phyloP scores from a whole-genome alignment of 176 grass and related monocot species.

The Echinochloa phyllopogon region DNA sequence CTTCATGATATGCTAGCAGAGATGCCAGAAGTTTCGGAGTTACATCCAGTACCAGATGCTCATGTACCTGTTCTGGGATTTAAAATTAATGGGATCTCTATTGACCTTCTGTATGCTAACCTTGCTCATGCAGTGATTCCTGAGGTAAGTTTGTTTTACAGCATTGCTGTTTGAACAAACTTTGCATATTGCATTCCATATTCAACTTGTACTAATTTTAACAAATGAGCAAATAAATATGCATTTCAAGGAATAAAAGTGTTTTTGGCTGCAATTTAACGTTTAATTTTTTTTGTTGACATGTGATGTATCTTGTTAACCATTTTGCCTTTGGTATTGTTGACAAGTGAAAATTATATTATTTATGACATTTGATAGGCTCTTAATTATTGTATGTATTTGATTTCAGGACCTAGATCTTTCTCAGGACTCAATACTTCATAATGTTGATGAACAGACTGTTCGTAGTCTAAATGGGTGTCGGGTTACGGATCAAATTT shows the following conservation, averaged over 20 bases:
- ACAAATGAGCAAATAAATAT: slow-evolving; percentile 31
- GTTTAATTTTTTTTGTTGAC: slow-evolving; percentile 27
- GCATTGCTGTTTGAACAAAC: slow-evolving; percentile 17
- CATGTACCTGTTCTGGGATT: slow-evolving; percentile 83
- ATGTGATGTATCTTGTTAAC: slow-evolving; percentile 18
- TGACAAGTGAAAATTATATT: slow-evolving; percentile 23
- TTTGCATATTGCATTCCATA: slow-evolving; percentile 23
- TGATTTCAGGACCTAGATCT: slow-evolving; percentile 80
- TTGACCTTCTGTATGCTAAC: slow-evolving; percentile 90
- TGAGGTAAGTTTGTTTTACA: slow-evolving; percentile 67
- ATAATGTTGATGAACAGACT: slow-evolving; percentile 92
- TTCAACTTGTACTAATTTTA: slow-evolving; percentile 12
- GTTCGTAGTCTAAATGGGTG: slow-evolving; percentile 92
- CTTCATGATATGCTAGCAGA: slow-evolving; percentile 82
- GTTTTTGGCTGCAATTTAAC: neutral
- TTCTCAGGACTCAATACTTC: slow-evolving; percentile 85
- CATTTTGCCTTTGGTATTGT: slow-evolving; percentile 17
- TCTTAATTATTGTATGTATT: slow-evolving; percentile 30
- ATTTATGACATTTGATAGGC: slow-evolving; percentile 8
- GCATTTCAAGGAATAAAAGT: neutral
- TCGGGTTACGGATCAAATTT: slow-evolving; percentile 90
- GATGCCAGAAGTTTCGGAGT: slow-evolving; percentile 84
- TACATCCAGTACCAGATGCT: slow-evolving; percentile 96
- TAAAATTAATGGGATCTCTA: slow-evolving; percentile 80
- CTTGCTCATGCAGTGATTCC: slow-evolving; percentile 80